Evolutionary conservation across 2,329 filamentous ascomycete species (phyloP), one percentile per base, ranked within the genome.

Genomic region (Ambrosiella cleistominuta): DNA sequence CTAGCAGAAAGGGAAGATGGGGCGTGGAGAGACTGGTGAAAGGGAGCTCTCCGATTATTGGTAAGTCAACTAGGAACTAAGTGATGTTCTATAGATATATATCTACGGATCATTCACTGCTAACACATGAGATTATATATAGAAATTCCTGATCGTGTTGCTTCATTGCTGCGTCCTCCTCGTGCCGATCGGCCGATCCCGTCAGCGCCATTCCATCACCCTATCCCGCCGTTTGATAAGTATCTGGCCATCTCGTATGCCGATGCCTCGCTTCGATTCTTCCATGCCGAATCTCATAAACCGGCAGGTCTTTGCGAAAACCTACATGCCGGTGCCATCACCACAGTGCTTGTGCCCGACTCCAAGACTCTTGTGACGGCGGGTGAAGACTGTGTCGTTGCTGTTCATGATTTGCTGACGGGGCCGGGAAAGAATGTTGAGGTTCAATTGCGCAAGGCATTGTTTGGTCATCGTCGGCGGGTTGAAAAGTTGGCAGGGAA

Each of bases 181-280:
- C 93, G 88, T 64, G 76, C 88, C 7, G 90, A 96, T 66, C 83
- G 87, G 12, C 73, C 97, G 3, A 75, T 97, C 2, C 94, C 86
- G 65, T 85, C 88, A 2, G 86, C 87, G 13, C 82, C 89, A 0
- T 88, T 95, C 69, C 80, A 88, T 17, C 75, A 96, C 47, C 93
- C 96, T 65, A 82, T 97, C 11, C 86, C 90, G 0, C 90, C 91
- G 0, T 95, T 88, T 66, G 90, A 97, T 70, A 89, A 89, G 64
- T 95, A 88, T 65, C 78, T 97, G 63, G 89, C 96, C 71, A 97
- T 91, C 91, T 91, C 91, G 1, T 97, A 94, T 65, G 86, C 88
- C 0, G 93, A 98, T 68, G 88, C 87, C 64, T 94, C 88, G 63
- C 79, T 98, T 36, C 85, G 93, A 3, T 97, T 98, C 74, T 95